Evolutionary conservation across 1,139 yeast genomes (phyloP).

Genomic region (Geotrichum bryndzae): DNA sequence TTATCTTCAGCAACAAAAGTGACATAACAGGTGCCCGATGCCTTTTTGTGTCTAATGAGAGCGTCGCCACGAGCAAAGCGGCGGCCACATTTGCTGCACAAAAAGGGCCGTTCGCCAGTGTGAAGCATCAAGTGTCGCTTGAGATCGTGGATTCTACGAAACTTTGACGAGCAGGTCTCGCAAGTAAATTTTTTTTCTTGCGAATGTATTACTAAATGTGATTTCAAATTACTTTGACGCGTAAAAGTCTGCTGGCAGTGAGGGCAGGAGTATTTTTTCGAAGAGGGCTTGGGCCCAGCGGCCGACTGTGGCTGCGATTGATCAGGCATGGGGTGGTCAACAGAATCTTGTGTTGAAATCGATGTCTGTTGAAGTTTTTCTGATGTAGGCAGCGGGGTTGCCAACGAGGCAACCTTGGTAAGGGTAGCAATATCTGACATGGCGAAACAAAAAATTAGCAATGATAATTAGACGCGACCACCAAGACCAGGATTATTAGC

Average conservation of each 20-base stretch:
- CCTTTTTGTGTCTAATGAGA: slow-evolving; percentile 54
- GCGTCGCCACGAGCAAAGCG: slow-evolving; percentile 77
- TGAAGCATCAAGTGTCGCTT: slow-evolving; percentile 71
- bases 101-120: slow-evolving; percentile 67
- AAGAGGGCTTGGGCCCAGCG: background rate
- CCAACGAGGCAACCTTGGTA: background rate
- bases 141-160: slow-evolving; percentile 69
- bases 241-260: slow-evolving; percentile 18
- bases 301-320: background rate
- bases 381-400: background rate
- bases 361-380: background rate
- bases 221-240: slow-evolving; percentile 48
- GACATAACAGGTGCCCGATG: slow-evolving; percentile 24
- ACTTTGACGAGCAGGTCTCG: slow-evolving; percentile 54
- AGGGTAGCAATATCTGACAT: background rate
- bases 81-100: slow-evolving; percentile 58
- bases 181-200: slow-evolving; percentile 63
- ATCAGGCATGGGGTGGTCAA: background rate
- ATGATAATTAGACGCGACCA: background rate
- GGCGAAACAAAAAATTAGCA: background rate
- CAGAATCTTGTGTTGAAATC: background rate
- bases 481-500: background rate
- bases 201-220: slow-evolving; percentile 67
- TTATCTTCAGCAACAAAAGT: slow-evolving; percentile 1
- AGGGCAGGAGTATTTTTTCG: slow-evolving; percentile 12